Conservation (phyloP, 768 basidiomycete species). For the Mycena vitilis region DNA sequence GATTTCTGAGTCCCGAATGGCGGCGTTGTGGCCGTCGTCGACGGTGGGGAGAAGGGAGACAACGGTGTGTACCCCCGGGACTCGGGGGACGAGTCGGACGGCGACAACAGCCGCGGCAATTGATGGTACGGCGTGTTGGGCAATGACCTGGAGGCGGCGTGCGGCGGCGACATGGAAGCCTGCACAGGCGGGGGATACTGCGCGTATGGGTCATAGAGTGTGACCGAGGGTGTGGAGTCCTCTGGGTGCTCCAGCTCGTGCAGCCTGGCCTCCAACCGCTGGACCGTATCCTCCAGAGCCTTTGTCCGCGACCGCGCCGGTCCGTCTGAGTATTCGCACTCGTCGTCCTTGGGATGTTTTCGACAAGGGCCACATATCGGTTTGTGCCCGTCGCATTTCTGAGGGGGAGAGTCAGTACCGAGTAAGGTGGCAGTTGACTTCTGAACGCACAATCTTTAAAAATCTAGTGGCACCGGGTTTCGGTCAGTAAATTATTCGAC, state of each 20-base stretch:
- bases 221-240: constrained; percentile 28
- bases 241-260: constrained; percentile 51
- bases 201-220: constrained; percentile 35
- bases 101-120: constrained; percentile 14
- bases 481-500: constrained; percentile 15
- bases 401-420: constrained; percentile 17
- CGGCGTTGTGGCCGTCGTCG: constrained; percentile 34
- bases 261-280: constrained; percentile 51
- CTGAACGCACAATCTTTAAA: constrained; percentile 59
- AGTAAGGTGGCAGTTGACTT: not conserved
- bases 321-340: constrained; percentile 79
- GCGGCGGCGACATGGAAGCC: constrained; percentile 3
- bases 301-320: constrained; percentile 63
- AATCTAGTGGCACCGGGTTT: constrained; percentile 46
- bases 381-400: constrained; percentile 77
- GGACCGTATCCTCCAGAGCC: constrained; percentile 54
- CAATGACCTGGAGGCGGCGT: not conserved
- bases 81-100: constrained; percentile 32
- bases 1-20: constrained; percentile 6
- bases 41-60: constrained; percentile 52
- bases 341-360: constrained; percentile 68
- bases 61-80: constrained; percentile 31
- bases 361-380: constrained; percentile 75
- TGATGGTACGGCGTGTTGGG: constrained; percentile 16
- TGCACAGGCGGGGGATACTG: constrained; percentile 10